Evolutionary conservation across 805 yeast species (phyloP).

Genomic region (Ogataea thermomethanolica): DNA sequence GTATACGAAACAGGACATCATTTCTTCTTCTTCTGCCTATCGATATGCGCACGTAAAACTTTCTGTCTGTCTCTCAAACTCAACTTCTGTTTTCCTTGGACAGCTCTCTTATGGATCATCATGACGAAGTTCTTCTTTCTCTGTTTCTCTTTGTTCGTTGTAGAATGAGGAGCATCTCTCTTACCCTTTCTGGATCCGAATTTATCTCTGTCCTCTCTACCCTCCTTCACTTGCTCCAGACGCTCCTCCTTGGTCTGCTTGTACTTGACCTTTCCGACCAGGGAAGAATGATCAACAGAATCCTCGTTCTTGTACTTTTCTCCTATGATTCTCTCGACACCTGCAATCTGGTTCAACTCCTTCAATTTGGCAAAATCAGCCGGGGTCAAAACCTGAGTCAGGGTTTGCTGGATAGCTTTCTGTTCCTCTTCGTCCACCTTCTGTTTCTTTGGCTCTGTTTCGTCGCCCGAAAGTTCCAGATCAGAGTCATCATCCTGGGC

Average conservation of each 20-base stretch:
- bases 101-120: constrained; percentile 95
- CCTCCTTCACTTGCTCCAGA: constrained; percentile 81
- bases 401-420: constrained; percentile 52
- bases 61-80: constrained; percentile 90
- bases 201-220: constrained; percentile 88
- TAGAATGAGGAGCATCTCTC: constrained; percentile 72
- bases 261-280: constrained; percentile 76
- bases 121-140: constrained; percentile 98
- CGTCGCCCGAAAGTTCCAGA: constrained; percentile 48
- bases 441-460: constrained; percentile 33
- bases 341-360: constrained; percentile 81
- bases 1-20: constrained; percentile 17
- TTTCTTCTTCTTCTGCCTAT: constrained; percentile 83
- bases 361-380: constrained; percentile 96
- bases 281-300: constrained; percentile 69
- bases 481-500: constrained; percentile 41
- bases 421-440: constrained; percentile 38
- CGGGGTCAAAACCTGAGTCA: constrained; percentile 71
- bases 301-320: constrained; percentile 64
- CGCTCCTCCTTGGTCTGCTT: constrained; percentile 90
- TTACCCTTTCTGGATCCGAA: constrained; percentile 87
- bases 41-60: constrained; percentile 78
- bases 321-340: constrained; percentile 77
- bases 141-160: constrained; percentile 94
- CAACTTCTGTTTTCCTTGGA: constrained; percentile 89